phyloP scores from a whole-genome alignment of 495 filamentous ascomycete species.

The Penicillium samsonianum region DNA sequence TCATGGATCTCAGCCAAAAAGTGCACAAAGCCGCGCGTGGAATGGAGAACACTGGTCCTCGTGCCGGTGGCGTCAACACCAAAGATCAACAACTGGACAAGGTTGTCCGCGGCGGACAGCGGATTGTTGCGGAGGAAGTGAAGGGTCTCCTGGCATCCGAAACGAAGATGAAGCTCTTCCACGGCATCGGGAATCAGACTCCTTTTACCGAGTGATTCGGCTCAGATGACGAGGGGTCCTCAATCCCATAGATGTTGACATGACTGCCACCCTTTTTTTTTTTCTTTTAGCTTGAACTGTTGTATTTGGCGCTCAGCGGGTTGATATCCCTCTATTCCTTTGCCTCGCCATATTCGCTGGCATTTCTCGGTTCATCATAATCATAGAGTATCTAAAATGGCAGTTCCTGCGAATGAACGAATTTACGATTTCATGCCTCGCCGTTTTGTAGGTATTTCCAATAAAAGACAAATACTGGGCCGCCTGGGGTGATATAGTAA shows the following conservation, averaged over 20 bases:
- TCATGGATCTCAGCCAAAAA: conserved; percentile 82
- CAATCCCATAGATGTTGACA: conserved; percentile 18
- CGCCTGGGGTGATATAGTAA: not conserved
- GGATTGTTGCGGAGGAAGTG: conserved; percentile 83
- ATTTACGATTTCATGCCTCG: not conserved
- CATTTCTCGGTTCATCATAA: conserved; percentile 11
- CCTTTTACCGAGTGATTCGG: conserved; percentile 13
- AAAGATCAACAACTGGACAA: conserved; percentile 74
- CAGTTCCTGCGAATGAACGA: conserved; percentile 12
- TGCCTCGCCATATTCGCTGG: not conserved
- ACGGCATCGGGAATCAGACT: conserved; percentile 52
- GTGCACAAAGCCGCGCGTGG: conserved; percentile 60
- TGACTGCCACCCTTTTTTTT: conserved; percentile 22
- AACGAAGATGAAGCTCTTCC: conserved; percentile 85
- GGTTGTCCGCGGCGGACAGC: conserved; percentile 74
- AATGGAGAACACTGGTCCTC: conserved; percentile 44
- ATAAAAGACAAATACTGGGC: not conserved
- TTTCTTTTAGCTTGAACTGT: conserved; percentile 6
- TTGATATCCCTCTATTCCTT: conserved; percentile 12
- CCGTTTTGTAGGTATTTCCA: not conserved
- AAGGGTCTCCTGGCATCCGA: conserved; percentile 79
- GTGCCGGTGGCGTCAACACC: conserved; percentile 27
- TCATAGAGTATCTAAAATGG: conserved; percentile 7
- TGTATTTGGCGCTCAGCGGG: conserved; percentile 21
- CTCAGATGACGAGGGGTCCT: not conserved